Percentiles rank a stretch among this genome's conserved stretches.
phyloP scores from a whole-genome alignment of 768 basidiomycete species.

The Mycena alexandri region DNA sequence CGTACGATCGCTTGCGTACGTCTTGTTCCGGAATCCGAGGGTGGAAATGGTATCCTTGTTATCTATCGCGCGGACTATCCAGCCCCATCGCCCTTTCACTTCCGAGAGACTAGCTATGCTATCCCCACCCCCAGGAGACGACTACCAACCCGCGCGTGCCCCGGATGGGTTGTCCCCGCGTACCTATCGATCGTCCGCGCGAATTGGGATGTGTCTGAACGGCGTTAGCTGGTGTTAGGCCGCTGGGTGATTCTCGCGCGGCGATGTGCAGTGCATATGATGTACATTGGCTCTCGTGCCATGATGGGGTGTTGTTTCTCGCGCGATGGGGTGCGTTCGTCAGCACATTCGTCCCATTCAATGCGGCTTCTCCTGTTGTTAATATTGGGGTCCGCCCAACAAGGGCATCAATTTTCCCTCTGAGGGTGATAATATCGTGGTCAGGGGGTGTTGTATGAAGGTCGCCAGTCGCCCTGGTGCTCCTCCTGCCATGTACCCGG shows the following conservation, averaged over 20 bases:
- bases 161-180: background rate
- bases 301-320: conserved; percentile 10
- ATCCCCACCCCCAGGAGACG: background rate
- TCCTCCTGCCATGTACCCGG: too few species aligned
- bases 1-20: conserved; percentile 21
- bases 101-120: conserved; percentile 5
- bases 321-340: background rate
- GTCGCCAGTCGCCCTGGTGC: too few species aligned
- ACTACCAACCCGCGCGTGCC: background rate
- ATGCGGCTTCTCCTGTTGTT: background rate
- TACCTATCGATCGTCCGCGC: background rate
- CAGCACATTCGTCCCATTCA: background rate
- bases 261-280: conserved; percentile 1
- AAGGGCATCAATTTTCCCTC: too few species aligned
- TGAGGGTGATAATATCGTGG: too few species aligned
- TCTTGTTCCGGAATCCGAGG: conserved; percentile 27
- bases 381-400: background rate
- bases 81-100: conserved; percentile 6
- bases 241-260: conserved; percentile 2
- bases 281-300: conserved; percentile 22
- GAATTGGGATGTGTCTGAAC: background rate
- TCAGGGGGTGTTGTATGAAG: too few species aligned
- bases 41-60: conserved; percentile 21
- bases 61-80: conserved; percentile 8
- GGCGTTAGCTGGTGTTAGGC: conserved; percentile 5